Evolutionary conservation across 148 eudicot genomes (phyloP).

Genomic region (Simmondsia chinensis): DNA sequence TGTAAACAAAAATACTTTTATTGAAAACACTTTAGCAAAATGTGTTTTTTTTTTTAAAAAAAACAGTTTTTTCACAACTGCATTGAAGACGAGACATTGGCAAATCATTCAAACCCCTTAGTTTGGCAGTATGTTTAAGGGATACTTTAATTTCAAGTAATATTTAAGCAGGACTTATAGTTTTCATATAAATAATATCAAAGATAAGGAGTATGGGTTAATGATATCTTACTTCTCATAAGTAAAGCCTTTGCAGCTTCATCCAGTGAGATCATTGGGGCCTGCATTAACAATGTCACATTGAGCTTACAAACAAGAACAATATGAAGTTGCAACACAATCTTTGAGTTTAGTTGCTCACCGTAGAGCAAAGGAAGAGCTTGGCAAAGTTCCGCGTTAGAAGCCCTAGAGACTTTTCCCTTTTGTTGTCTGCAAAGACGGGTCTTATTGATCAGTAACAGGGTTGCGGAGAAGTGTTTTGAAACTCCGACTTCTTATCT

Average conservation of each 20-base stretch:
- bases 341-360: too few species aligned
- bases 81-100: slow-evolving; percentile 93
- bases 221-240: slow-evolving; percentile 56
- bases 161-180: slow-evolving; percentile 1
- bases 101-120: slow-evolving; percentile 86
- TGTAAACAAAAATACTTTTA: too few species aligned
- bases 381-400: slow-evolving; percentile 91
- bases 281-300: slow-evolving; percentile 26
- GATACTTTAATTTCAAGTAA: slow-evolving; percentile 27
- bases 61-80: too few species aligned
- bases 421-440: slow-evolving; percentile 62
- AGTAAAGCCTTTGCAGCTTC: slow-evolving; percentile 88
- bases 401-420: slow-evolving; percentile 87
- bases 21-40: too few species aligned
- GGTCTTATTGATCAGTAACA: too few species aligned
- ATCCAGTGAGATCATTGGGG: slow-evolving; percentile 74
- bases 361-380: slow-evolving; percentile 80
- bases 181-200: neutral
- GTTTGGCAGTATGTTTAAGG: slow-evolving; percentile 68
- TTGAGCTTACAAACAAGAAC: too few species aligned
- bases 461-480: too few species aligned
- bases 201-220: slow-evolving; percentile 1
- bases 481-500: too few species aligned
- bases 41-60: too few species aligned
- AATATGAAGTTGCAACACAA: too few species aligned